Conservation (phyloP, 768 basidiomycete species). For the Coprinopsis strossmayeri region DNA sequence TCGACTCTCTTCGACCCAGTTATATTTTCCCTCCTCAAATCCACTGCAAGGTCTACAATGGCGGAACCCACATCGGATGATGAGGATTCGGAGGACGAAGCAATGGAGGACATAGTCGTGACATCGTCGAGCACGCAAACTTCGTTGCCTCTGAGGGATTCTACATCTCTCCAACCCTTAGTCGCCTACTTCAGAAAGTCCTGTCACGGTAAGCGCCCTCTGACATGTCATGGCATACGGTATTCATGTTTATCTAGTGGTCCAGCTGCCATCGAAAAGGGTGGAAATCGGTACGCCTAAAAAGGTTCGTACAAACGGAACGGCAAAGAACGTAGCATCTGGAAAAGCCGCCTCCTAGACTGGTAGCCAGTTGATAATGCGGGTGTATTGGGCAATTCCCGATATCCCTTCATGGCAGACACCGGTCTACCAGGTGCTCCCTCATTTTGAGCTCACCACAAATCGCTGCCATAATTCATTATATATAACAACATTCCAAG, state of each 20-base stretch:
- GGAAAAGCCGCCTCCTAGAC: neutral
- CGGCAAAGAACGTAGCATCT: neutral
- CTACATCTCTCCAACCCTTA: neutral
- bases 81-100: conserved; percentile 28
- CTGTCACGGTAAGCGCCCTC: neutral
- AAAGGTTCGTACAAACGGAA: neutral
- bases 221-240: neutral
- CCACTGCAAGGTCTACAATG: conserved; percentile 15
- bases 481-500: no score
- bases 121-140: neutral
- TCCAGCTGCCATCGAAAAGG: neutral
- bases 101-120: conserved; percentile 35
- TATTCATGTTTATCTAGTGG: conserved; percentile 1
- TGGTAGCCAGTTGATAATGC: no score
- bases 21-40: conserved; percentile 30
- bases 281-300: neutral
- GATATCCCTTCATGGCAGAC: no score
- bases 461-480: no score
- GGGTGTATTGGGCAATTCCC: no score
- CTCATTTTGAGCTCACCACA: no score
- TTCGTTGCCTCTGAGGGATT: neutral
- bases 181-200: neutral
- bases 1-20: conserved; percentile 61
- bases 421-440: no score
- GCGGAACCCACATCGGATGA: conserved; percentile 8